These are phyloP conservation scores for Mycena sanguinolenta DNA, from an alignment of 768 basidiomycete species.

Conservation along the genomic window DNA sequence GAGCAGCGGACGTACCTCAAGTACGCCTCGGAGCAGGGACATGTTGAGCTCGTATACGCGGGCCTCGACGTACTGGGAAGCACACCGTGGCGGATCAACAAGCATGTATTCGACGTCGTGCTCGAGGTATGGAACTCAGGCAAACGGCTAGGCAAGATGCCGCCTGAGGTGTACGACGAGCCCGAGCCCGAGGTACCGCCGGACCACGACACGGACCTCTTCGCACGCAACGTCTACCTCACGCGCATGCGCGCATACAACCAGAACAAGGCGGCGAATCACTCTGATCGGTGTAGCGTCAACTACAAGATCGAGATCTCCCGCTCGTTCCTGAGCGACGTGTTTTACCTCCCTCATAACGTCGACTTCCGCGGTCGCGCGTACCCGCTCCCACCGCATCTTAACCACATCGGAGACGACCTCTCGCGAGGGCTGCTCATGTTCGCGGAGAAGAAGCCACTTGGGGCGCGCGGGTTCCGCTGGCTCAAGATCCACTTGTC, in stretches of 20 bases:
- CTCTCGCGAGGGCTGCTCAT: slow-evolving; percentile 87
- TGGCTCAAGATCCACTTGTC: slow-evolving; percentile 98
- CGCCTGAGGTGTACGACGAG: slow-evolving; percentile 75
- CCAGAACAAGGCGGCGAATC: slow-evolving; percentile 81
- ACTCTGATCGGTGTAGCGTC: slow-evolving; percentile 91
- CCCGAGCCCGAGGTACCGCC: slow-evolving; percentile 73
- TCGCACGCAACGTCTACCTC: slow-evolving; percentile 66
- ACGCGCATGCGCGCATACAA: slow-evolving; percentile 67
- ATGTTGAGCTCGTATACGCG: slow-evolving; percentile 87
- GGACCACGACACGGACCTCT: slow-evolving; percentile 62
- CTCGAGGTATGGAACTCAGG: slow-evolving; percentile 91
- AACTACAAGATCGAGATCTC: slow-evolving; percentile 98
- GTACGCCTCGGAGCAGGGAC: slow-evolving; percentile 78
- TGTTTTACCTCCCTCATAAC: slow-evolving; percentile 94
- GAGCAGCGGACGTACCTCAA: slow-evolving; percentile 88
- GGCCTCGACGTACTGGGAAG: slow-evolving; percentile 91
- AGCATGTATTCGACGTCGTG: slow-evolving; percentile 79
- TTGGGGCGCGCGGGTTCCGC: slow-evolving; percentile 87
- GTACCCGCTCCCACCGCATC: slow-evolving; percentile 95
- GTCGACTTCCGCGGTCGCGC: slow-evolving; percentile 98
- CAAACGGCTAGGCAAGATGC: slow-evolving; percentile 85
- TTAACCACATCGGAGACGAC: slow-evolving; percentile 97
- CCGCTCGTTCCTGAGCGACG: slow-evolving; percentile 92
- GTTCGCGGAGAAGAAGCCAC: slow-evolving; percentile 83
- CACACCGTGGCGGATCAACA: slow-evolving; percentile 93